phyloP scores from a whole-genome alignment of 768 basidiomycete species.

The Mycena pura region DNA sequence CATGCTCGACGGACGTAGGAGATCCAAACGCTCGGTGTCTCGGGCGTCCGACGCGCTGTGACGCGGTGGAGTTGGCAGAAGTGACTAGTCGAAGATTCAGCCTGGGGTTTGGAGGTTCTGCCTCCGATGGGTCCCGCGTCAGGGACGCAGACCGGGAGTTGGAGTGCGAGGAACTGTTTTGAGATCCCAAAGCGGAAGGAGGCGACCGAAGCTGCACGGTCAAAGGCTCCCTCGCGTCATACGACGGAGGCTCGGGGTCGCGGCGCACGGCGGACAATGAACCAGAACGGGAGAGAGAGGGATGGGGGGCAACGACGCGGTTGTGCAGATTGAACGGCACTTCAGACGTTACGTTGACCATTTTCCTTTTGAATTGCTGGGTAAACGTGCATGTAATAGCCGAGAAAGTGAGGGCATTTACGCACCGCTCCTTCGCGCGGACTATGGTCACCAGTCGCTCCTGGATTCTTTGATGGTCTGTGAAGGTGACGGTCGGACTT shows the following conservation, averaged over 20 bases:
- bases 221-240: slow-evolving; percentile 19
- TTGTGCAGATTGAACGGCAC: slow-evolving; percentile 37
- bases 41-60: slow-evolving; percentile 24
- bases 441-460: slow-evolving; percentile 28
- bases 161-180: slow-evolving; percentile 11
- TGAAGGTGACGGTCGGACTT: slow-evolving; percentile 46
- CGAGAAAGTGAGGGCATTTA: background rate
- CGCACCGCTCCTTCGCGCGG: slow-evolving; percentile 33
- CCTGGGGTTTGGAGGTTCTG: slow-evolving; percentile 21
- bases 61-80: background rate
- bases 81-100: slow-evolving; percentile 30
- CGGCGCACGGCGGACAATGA: slow-evolving; percentile 17
- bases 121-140: background rate
- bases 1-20: slow-evolving; percentile 3
- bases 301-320: slow-evolving; percentile 22
- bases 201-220: slow-evolving; percentile 23
- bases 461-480: slow-evolving; percentile 53
- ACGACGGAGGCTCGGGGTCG: slow-evolving; percentile 4
- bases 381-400: background rate
- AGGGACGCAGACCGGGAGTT: slow-evolving; percentile 23
- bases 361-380: slow-evolving; percentile 26
- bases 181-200: slow-evolving; percentile 10
- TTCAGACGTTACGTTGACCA: slow-evolving; percentile 33
- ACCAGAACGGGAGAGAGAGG: slow-evolving; percentile 19
- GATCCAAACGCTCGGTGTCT: slow-evolving; percentile 19